phyloP scores from a whole-genome alignment of 768 basidiomycete genomes.

The Agaricus subrufescens region DNA sequence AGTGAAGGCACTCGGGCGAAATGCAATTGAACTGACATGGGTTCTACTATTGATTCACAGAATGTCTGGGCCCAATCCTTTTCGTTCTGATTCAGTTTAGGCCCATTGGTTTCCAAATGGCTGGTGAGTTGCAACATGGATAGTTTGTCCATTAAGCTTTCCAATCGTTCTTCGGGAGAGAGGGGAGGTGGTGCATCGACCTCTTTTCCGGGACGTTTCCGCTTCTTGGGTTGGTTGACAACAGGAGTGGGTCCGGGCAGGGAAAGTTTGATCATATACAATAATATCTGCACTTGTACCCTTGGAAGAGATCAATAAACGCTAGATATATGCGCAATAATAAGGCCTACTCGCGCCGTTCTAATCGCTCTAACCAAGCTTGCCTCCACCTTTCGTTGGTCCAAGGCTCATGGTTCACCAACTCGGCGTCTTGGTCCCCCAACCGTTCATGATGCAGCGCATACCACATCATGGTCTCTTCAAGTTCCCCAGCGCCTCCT shows the following conservation, averaged over 20 bases:
- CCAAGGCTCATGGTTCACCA: constrained; percentile 29
- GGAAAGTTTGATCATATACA: constrained; percentile 62
- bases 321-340: background rate
- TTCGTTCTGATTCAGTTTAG: constrained; percentile 21
- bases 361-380: constrained; percentile 59
- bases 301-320: constrained; percentile 27
- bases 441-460: constrained; percentile 58
- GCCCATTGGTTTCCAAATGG: constrained; percentile 20
- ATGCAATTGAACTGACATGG: constrained; percentile 37
- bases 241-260: constrained; percentile 42
- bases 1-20: background rate
- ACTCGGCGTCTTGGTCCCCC: constrained; percentile 17
- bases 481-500: constrained; percentile 57
- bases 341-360: constrained; percentile 55
- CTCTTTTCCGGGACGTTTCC: constrained; percentile 24
- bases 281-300: constrained; percentile 69
- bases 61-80: constrained; percentile 77
- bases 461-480: constrained; percentile 79
- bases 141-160: constrained; percentile 74
- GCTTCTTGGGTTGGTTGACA: constrained; percentile 19
- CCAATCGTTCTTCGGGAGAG: constrained; percentile 48
- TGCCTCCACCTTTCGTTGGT: constrained; percentile 49
- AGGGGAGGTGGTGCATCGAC: constrained; percentile 15
- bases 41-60: constrained; percentile 62
- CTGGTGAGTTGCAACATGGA: constrained; percentile 72